phyloP scores from a whole-genome alignment of 1,284 basidiomycete genomes.

The Apiotrichum mycotoxinovorans region DNA sequence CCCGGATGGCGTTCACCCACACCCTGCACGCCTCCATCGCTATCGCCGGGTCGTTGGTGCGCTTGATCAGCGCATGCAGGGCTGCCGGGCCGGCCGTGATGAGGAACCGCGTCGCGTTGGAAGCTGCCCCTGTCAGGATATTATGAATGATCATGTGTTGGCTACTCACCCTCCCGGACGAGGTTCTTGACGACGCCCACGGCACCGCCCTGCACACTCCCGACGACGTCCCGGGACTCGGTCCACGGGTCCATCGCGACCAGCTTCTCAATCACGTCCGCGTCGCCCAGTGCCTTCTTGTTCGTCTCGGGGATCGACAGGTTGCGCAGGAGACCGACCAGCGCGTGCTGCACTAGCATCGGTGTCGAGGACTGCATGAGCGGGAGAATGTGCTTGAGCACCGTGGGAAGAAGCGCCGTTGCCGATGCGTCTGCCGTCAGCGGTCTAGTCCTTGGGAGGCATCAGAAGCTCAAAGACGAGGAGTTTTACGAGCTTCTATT shows the following conservation, averaged over 20 bases:
- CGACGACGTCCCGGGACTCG: conserved; percentile 68
- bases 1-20: conserved; percentile 43
- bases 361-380: conserved; percentile 58
- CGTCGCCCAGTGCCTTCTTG: conserved; percentile 60
- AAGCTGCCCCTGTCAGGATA: not conserved
- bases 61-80: conserved; percentile 68
- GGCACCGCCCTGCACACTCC: conserved; percentile 79
- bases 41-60: conserved; percentile 75
- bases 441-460: not conserved
- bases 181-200: conserved; percentile 87
- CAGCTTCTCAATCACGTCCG: conserved; percentile 62
- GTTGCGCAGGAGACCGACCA: conserved; percentile 77
- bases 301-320: conserved; percentile 68
- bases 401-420: conserved; percentile 1
- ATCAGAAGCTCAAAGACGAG: no score
- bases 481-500: no score
- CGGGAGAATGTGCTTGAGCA: conserved; percentile 43
- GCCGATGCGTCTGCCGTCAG: conserved; percentile 12
- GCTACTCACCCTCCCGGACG: conserved; percentile 10
- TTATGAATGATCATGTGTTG: not conserved
- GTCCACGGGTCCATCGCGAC: conserved; percentile 68
- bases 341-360: conserved; percentile 78
- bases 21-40: conserved; percentile 67
- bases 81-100: conserved; percentile 53
- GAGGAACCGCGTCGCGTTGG: conserved; percentile 21